phyloP scores from a whole-genome alignment of 441 rosid species.

The Bruguiera hainesii region DNA sequence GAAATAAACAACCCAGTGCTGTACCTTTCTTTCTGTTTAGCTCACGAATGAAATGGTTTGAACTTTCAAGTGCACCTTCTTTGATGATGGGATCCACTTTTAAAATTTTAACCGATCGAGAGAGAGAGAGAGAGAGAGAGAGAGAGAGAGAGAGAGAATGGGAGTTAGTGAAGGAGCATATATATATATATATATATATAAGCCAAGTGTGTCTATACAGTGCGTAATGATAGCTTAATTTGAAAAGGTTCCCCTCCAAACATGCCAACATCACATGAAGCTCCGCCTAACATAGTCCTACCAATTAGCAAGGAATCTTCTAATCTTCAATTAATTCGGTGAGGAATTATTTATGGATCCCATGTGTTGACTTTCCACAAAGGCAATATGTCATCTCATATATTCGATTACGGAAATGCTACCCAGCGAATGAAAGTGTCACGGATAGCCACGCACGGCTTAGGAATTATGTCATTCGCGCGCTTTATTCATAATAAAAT shows the following conservation, averaged over 20 bases:
- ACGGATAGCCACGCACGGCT: no score
- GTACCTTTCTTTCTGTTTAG: conserved; percentile 14
- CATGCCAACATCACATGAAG: conserved; percentile 23
- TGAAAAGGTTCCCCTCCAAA: conserved; percentile 10
- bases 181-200: no score
- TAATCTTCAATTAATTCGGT: conserved; percentile 16
- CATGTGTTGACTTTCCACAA: conserved; percentile 25
- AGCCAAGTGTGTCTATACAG: not conserved
- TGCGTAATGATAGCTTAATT: not conserved
- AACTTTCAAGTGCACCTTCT: conserved; percentile 2
- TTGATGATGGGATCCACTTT: conserved; percentile 1
- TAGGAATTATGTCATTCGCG: no score
- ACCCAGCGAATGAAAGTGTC: no score
- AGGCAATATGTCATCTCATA: conserved; percentile 1
- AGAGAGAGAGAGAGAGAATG: no score
- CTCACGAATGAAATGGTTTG: conserved; percentile 19
- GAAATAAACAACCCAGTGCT: conserved; percentile 4
- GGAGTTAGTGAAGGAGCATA: no score
- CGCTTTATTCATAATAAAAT: no score
- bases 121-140: conserved; percentile 9
- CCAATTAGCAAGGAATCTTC: conserved; percentile 27
- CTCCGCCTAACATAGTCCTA: conserved; percentile 19
- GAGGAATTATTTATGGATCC: conserved; percentile 9
- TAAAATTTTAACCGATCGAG: not conserved
- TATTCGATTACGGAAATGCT: not conserved